Evolutionary conservation across 1,284 basidiomycete genomes (phyloP).

Genomic region (Ceratobasidium papillatum): DNA sequence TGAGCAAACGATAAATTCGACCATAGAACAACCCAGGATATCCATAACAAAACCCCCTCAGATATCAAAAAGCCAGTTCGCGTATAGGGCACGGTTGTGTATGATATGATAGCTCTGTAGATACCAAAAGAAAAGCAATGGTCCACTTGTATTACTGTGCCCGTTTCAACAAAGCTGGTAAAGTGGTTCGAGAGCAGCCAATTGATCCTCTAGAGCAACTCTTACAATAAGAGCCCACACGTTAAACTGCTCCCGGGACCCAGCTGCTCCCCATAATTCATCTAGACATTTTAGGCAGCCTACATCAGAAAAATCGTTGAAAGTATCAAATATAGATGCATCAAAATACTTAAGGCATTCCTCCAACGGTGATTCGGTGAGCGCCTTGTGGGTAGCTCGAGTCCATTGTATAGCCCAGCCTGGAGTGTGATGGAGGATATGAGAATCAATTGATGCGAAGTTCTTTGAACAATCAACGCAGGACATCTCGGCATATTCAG

Average conservation of each 20-base stretch:
- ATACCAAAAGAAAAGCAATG: too few species aligned
- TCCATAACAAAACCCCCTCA: too few species aligned
- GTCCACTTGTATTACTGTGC: too few species aligned
- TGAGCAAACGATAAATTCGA: too few species aligned
- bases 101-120: too few species aligned
- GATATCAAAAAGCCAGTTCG: too few species aligned
- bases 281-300: background rate
- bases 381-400: background rate
- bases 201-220: background rate
- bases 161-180: conserved; percentile 2
- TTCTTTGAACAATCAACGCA: background rate
- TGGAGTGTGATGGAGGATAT: background rate
- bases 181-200: conserved; percentile 4
- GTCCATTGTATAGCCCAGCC: conserved; percentile 2
- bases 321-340: background rate
- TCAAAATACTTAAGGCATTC: background rate
- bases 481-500: background rate
- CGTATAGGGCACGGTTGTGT: too few species aligned
- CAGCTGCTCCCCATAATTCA: background rate
- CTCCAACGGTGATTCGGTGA: background rate
- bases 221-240: background rate
- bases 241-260: conserved; percentile 2
- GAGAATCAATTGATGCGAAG: background rate
- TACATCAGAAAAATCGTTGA: background rate
- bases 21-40: too few species aligned